A percentile compares a stretch with the other conserved stretches of the same genome.
Conservation (phyloP, 2,329 filamentous ascomycete species). For the Aspergillus luchuensis region DNA sequence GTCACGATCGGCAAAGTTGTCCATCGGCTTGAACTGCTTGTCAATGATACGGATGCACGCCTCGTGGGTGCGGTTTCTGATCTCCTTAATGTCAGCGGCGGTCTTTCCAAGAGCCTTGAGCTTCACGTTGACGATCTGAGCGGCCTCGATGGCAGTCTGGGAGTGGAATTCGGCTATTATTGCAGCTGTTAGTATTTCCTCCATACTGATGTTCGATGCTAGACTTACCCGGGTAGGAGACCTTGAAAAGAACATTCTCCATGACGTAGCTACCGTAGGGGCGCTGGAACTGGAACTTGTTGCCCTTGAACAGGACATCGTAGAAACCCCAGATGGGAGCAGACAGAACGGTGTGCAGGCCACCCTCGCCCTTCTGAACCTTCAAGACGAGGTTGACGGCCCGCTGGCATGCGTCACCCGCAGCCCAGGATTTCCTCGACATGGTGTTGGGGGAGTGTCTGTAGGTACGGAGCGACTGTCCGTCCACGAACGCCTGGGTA, state of each 20-base stretch:
- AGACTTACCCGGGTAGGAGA: conserved; percentile 84
- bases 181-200: conserved; percentile 1
- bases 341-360: conserved; percentile 88
- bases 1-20: conserved; percentile 99
- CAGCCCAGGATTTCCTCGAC: conserved; percentile 99
- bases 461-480: conserved; percentile 94
- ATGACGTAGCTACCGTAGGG: conserved; percentile 98
- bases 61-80: conserved; percentile 96
- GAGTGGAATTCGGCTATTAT: conserved; percentile 87
- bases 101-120: conserved; percentile 84
- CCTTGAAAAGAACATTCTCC: conserved; percentile 99
- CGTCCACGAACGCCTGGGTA: conserved; percentile 96
- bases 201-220: not conserved
- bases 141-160: conserved; percentile 94
- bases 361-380: conserved; percentile 87
- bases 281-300: conserved; percentile 94
- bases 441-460: conserved; percentile 98
- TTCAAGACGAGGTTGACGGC: conserved; percentile 89
- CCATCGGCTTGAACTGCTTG: conserved; percentile 99
- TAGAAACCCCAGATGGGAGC: conserved; percentile 98
- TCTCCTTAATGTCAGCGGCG: conserved; percentile 86
- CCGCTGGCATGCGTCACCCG: conserved; percentile 94
- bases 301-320: conserved; percentile 94
- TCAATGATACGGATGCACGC: conserved; percentile 99
- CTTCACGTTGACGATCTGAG: conserved; percentile 81